Evolutionary conservation across 2,329 filamentous ascomycete species (phyloP).

Genomic region (Botrytis porri): DNA sequence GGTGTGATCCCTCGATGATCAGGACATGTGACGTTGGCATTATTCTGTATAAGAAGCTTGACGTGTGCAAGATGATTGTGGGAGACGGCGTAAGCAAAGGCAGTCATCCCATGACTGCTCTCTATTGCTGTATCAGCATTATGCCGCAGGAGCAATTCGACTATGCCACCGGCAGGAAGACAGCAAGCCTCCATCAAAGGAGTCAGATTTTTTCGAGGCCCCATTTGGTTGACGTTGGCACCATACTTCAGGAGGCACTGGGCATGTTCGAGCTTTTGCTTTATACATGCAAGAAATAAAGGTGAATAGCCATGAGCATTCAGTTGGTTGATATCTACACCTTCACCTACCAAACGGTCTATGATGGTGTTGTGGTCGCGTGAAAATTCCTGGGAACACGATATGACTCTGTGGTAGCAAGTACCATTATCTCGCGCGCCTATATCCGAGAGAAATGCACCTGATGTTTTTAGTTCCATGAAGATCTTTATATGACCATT

Average conservation of each 20-base stretch:
- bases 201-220: neutral
- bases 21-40: neutral
- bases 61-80: accelerated
- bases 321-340: neutral
- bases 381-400: neutral
- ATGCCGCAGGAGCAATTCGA: neutral
- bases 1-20: neutral
- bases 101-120: neutral
- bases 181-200: too few relatives aligned
- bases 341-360: too few relatives aligned
- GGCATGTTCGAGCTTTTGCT: neutral
- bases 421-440: neutral
- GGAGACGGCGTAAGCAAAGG: neutral
- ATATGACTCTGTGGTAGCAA: neutral
- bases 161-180: too few relatives aligned
- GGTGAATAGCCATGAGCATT: neutral
- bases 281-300: neutral
- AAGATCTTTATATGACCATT: neutral
- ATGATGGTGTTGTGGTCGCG: too few relatives aligned
- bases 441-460: neutral
- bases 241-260: neutral
- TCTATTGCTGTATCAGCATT: neutral
- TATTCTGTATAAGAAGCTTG: neutral
- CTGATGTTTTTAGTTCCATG: too few relatives aligned
- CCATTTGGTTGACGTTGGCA: neutral